Base-by-base conservation (phyloP, 2,329 filamentous ascomycete species). In the Fusarium dimerum region DNA sequence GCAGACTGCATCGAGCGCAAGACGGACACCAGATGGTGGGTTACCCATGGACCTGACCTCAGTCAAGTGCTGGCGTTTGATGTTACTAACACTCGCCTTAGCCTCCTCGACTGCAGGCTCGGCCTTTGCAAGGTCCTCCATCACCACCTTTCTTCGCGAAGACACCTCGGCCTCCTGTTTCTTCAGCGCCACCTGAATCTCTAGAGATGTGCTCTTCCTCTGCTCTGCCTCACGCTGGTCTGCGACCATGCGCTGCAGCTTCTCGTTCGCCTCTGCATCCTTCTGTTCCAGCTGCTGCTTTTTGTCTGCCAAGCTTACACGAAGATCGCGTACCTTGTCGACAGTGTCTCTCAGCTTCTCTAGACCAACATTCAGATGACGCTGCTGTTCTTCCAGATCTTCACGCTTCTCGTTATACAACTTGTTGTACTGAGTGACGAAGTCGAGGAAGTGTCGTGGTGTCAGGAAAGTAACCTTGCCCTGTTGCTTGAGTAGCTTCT, bases 371-470 rank as follows among this genome's bases (percentile, higher is more conserved):
- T 99, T 99, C 57, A 99, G 80, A 81, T 99, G 94, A 30, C 94
- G 89, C 70, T 99, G 94, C 72, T 99, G 94, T 70, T 99, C 94
- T 72, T 99, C 94, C 2, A 99, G 83, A 68, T 99, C 94, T 71
- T 97, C 94, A 11, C 95, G 89, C 78, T 99, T 99, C 73, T 99
- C 94, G 57, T 92, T 96, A 76, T 97, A 97, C 7, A 99, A 80
- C 72, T 90, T 94, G 72, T 97, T 92, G 69, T 97, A 99, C 69
- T 99, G 94, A 39, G 92, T 90, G 52, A 99, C 93, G 66, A 99
- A 99, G 71, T 99, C 95, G 47, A 99, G 78, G 78, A 96, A 99
- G 73, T 99, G 94, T 43, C 94, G 87, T 43, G 94, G 94, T 11
- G 95, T 99, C 51, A 99, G 84, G 78, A 90, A 97, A 1, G 94